Base-by-base conservation (phyloP, 2,329 filamentous ascomycete genomes). In the Fusarium brevicatenulatum region DNA sequence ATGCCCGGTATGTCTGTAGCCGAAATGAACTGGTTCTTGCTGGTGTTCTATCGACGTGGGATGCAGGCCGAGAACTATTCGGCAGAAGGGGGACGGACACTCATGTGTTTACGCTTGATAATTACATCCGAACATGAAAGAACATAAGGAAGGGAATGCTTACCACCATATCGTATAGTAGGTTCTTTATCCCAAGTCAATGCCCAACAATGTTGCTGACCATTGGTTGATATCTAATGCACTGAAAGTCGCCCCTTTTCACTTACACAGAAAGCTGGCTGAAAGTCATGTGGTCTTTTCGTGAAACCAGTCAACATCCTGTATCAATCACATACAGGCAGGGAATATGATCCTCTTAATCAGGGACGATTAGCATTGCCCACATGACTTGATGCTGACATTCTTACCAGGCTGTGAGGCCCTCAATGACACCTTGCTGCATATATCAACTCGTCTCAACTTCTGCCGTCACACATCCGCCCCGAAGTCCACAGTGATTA, bases 21-120 rank as follows among this genome's bases (percentile, higher is more conserved):
- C 70, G 69, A 62, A 65, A 72, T 72, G 58, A 69, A 54, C 39
- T 40, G 28, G 60, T 54, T 55, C 34, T 16, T 55, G 25, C 13
- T 50, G 37, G 12, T 36, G 40, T 37, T 16, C 23, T 46, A 11
- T 66, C n/a, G 47, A 34, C 44, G 15, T 58, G 34, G 42, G 13
- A 32, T 25, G 25, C 7, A 44, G 30, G 40, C 16, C 36, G 49
- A 28, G 37, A 50, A 63, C 5, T 16, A 25, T 19, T 36, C 40
- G 46, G 21, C 7, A 23, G 10, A 32, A 34, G 23, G 15, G 34
- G 23, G n/a, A 32, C 34, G 25, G 25, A 28, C 32, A 44, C 39
- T 39, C 36, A 40, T 46, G 39, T 32, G n/a, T 13, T 9, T 9
- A 30, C 28, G 18, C 7, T 39, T 7, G 23, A 43, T 39, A 8